A percentile compares a stretch with the other conserved stretches of the same genome.
Conservation (phyloP, 2,329 filamentous ascomycete species). For the Golovinomyces cichoracearum region DNA sequence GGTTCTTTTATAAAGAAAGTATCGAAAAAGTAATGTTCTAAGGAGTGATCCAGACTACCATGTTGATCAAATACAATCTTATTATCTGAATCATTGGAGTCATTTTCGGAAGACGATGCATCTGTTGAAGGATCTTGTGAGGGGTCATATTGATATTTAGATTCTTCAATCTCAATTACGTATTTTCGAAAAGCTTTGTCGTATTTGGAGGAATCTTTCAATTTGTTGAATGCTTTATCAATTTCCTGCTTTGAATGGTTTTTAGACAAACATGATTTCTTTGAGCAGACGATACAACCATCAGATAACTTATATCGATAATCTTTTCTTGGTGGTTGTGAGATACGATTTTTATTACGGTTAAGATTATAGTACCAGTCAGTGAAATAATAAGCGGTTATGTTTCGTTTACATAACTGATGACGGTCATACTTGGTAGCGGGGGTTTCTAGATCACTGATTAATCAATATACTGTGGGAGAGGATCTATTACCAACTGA, state of each 20-base stretch:
- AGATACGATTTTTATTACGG: not conserved
- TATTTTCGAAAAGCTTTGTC: not conserved
- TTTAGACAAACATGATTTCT: not conserved
- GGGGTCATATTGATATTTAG: not conserved
- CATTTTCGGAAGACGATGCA: not conserved
- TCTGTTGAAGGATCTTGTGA: not conserved
- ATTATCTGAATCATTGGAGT: not conserved
- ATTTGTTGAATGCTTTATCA: not conserved
- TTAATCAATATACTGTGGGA: not conserved
- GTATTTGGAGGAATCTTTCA: not conserved
- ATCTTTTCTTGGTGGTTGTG: not conserved
- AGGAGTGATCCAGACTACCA: too few species aligned
- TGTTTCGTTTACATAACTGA: not conserved
- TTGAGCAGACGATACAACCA: not conserved
- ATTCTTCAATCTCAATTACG: not conserved
- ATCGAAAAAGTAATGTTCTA: not conserved
- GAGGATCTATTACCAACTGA: not conserved
- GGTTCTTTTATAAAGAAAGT: not conserved
- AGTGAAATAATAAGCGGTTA: not conserved
- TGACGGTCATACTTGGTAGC: not conserved
- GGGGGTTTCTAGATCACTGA: not conserved
- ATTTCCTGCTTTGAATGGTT: conserved; percentile 1
- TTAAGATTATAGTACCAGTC: not conserved
- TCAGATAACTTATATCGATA: not conserved
- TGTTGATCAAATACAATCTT: not conserved